These are phyloP conservation scores for Blastomyces silverae DNA, from an alignment of 2,329 filamentous ascomycete genomes.

Conservation along the genomic window DNA sequence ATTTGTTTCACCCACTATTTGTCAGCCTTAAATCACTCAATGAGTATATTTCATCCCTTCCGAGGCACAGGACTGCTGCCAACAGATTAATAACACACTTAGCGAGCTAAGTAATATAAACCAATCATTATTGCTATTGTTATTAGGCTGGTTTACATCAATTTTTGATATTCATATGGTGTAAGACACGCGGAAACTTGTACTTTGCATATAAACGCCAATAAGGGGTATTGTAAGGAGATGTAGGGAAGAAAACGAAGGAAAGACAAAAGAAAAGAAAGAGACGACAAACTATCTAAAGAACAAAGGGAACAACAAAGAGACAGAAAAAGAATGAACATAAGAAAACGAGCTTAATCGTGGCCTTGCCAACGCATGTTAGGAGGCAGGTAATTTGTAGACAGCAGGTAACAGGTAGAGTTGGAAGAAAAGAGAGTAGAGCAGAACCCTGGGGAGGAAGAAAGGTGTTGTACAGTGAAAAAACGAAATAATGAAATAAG, in stretches of 20 bases:
- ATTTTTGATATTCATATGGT: not conserved
- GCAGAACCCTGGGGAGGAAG: not conserved
- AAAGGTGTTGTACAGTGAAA: not conserved
- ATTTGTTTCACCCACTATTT: too few relatives aligned
- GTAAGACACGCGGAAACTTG: not conserved
- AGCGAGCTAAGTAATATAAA: not conserved
- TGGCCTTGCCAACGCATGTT: too few relatives aligned
- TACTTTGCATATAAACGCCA: not conserved
- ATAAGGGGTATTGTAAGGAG: not conserved
- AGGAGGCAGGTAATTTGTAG: not conserved
- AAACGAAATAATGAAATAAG: not conserved
- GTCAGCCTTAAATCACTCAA: too few relatives aligned
- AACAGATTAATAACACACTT: not conserved
- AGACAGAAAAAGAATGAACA: not conserved
- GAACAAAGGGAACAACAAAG: not conserved
- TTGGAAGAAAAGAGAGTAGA: not conserved
- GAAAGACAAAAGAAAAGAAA: not conserved
- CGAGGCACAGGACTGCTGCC: too few relatives aligned
- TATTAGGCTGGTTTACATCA: not conserved
- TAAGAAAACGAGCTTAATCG: too few relatives aligned
- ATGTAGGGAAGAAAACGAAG: not conserved
- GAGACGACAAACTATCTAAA: not conserved
- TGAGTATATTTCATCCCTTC: too few relatives aligned
- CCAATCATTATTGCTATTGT: not conserved
- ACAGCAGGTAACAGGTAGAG: not conserved